These are phyloP conservation scores for Pythium graminicola DNA, from an alignment of 352 stramenopile species.

Conservation along the genomic window DNA sequence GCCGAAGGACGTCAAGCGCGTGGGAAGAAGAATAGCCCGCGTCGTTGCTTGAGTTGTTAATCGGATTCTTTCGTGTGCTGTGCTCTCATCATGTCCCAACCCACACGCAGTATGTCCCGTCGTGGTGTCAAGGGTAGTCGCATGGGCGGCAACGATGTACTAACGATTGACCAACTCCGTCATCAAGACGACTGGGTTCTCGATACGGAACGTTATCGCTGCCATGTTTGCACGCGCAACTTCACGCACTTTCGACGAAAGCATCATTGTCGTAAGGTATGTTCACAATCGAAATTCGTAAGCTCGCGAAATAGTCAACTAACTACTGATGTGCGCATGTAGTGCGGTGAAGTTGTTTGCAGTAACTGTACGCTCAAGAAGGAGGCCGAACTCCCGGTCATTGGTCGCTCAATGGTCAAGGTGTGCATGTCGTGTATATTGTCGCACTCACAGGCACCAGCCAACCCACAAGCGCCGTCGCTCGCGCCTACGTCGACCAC, in stretches of 20 bases:
- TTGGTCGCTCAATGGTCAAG: constrained; percentile 57
- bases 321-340: too few species aligned
- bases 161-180: constrained; percentile 67
- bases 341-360: constrained; percentile 79
- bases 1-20: constrained; percentile 4
- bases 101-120: constrained; percentile 48
- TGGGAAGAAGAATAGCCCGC: constrained; percentile 8
- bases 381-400: constrained; percentile 43
- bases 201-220: constrained; percentile 61
- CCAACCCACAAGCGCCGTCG: constrained; percentile 14
- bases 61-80: constrained; percentile 15
- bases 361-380: constrained; percentile 75
- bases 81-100: constrained; percentile 5
- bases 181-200: constrained; percentile 70
- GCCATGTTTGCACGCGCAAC: constrained; percentile 67
- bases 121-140: constrained; percentile 60
- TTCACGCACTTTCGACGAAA: constrained; percentile 82
- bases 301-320: too few species aligned
- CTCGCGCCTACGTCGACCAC: not conserved
- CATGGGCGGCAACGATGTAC: constrained; percentile 57
- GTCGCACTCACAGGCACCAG: too few species aligned
- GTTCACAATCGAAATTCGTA: too few species aligned
- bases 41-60: constrained; percentile 9
- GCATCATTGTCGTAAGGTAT: constrained; percentile 85
- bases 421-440: constrained; percentile 79